Base-by-base conservation (phyloP, 495 filamentous ascomycete species). In the Chaetomidium leptoderma region DNA sequence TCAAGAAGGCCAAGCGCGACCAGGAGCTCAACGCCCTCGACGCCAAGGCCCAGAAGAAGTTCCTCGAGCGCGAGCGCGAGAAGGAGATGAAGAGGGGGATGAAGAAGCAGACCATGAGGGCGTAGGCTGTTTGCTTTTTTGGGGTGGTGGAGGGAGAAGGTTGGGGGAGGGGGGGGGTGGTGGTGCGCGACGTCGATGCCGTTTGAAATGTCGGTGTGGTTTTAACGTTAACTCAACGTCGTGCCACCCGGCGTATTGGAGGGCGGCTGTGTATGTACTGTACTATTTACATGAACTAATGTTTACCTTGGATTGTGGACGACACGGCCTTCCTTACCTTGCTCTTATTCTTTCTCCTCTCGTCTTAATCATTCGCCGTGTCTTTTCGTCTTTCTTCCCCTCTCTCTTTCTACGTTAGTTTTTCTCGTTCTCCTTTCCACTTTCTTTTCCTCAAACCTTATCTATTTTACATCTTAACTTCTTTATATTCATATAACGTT, bases 21-120 rank as follows among this genome's bases (percentile, higher is more conserved):
- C 78, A 81, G 48, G 79, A 85, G 74, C 75, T 98, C 51, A 88
- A 86, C 66, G 80, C 82, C 9, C 83, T 98, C 78, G 90, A 83
- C 60, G 92, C 92, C 19, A 92, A 96, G 63, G 91, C 93, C 65
- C 93, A 97, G 82, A 87, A 90, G 76, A 96, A 92, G 78, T 97
- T 86, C 69, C 77, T 98, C 52, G 95, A 97, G 57, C 88, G 86
- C 70, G 93, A 98, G 81, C 79, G 81, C 62, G 87, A 93, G 69
- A 89, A 88, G 80, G 89, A 88, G 67, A 70, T 84, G 64, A 86
- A 83, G 72, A 90, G 83, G 68, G 76, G 73, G 30, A 78, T 82
- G 70, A 92, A 90, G 84, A 89, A 82, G 74, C 76, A 79, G 74
- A 86, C 80, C 33, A 70, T 75, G 57, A 80, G 77, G 29, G 82